Conservation (phyloP, 331 rosid genomes). For the Malus hybrid region DNA sequence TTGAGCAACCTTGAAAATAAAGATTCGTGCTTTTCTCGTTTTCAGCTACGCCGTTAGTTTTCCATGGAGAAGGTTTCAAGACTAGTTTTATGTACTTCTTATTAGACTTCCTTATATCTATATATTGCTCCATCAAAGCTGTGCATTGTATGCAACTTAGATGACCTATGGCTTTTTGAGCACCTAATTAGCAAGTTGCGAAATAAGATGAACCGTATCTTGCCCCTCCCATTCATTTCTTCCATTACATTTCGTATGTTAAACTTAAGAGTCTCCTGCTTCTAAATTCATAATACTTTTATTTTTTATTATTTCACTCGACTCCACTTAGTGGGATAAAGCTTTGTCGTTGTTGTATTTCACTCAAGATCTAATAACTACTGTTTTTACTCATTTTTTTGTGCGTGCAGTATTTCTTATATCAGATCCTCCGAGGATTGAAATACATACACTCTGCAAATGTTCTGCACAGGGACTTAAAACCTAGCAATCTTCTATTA, state of each 20-base stretch:
- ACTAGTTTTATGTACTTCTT: neutral
- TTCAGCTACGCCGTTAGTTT: neutral
- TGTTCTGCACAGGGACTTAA: slow-evolving; percentile 96
- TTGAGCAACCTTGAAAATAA: neutral
- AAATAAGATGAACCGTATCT: neutral
- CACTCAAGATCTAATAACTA: neutral
- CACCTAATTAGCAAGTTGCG: neutral
- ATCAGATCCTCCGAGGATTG: slow-evolving; percentile 97
- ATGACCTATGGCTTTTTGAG: neutral
- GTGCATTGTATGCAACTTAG: neutral
- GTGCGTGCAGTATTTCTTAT: slow-evolving; percentile 78
- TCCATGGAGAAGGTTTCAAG: neutral
- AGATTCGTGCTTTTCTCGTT: neutral
- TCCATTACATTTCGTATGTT: neutral
- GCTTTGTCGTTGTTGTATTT: neutral
- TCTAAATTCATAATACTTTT: neutral
- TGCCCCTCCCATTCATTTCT: neutral
- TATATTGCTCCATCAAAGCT: neutral
- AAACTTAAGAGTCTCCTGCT: neutral
- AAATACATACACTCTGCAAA: slow-evolving; percentile 98
- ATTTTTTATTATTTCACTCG: neutral
- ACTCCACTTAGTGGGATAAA: too few species aligned
- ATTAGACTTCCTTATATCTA: neutral
- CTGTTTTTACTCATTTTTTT: neutral
- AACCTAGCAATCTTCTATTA: slow-evolving; percentile 96